Percentiles rank a stretch among this genome's conserved stretches.
These are phyloP conservation scores for Dactylellina drechsleri DNA, from an alignment of 2,329 filamentous ascomycete species.

Conservation along the genomic window DNA sequence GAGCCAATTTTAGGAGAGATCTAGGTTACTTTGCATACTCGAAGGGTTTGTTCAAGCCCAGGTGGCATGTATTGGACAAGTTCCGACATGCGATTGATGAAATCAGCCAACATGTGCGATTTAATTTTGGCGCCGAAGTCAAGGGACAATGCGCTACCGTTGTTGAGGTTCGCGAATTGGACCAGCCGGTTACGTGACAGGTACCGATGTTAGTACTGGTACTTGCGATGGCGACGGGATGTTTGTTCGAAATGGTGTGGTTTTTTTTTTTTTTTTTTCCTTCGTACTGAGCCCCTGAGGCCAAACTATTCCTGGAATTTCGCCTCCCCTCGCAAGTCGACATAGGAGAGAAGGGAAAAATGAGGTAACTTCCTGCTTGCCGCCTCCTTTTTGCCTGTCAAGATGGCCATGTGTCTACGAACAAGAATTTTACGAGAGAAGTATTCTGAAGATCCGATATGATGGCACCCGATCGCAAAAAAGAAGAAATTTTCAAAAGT, in stretches of 20 bases:
- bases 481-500: too few relatives aligned
- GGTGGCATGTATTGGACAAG: too few relatives aligned
- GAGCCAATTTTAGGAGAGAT: too few relatives aligned
- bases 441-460: too few relatives aligned
- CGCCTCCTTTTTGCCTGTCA: slow-evolving; percentile 29
- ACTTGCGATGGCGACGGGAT: slow-evolving; percentile 15
- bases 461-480: background rate
- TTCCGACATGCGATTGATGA: too few relatives aligned
- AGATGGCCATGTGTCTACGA: slow-evolving; percentile 2
- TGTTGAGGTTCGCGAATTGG: too few relatives aligned
- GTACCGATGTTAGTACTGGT: background rate
- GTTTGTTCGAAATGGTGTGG: background rate
- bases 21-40: too few relatives aligned
- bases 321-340: slow-evolving; percentile 15
- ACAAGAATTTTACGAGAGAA: background rate
- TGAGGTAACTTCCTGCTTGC: slow-evolving; percentile 22
- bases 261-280: slow-evolving; percentile 1
- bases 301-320: slow-evolving; percentile 55
- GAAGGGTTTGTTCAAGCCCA: too few relatives aligned
- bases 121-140: too few relatives aligned
- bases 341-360: slow-evolving; percentile 10
- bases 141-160: too few relatives aligned
- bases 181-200: too few relatives aligned
- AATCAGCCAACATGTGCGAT: too few relatives aligned
- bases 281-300: slow-evolving; percentile 51